These are phyloP conservation scores for Tetrahymena borealis DNA, from an alignment of 73 alveolate genomes.

Conservation along the genomic window DNA sequence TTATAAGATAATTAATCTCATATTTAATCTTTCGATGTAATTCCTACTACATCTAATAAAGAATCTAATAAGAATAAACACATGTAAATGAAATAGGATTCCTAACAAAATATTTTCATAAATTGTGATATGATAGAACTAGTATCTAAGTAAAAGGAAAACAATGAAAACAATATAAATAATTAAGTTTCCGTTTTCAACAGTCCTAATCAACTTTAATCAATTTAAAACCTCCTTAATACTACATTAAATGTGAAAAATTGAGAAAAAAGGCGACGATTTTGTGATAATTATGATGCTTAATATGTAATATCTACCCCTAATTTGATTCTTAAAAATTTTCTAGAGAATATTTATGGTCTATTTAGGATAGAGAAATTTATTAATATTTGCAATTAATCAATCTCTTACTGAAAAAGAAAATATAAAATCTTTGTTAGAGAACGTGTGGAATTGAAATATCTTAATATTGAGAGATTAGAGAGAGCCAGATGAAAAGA, in stretches of 20 bases:
- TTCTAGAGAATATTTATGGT: no score
- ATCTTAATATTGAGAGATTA: not conserved
- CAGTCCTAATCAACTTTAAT: not conserved
- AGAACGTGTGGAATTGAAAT: not conserved
- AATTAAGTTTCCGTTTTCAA: not conserved
- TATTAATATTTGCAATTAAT: no score
- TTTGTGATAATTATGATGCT: no score
- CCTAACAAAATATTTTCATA: not conserved
- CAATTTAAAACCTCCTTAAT: not conserved
- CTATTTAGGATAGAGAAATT: no score
- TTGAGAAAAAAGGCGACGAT: no score
- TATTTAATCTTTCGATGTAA: not conserved
- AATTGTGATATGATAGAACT: not conserved
- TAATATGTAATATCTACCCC: no score
- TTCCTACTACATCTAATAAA: not conserved
- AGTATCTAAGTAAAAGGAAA: not conserved
- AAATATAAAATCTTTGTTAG: no score
- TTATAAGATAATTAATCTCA: not conserved
- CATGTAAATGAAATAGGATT: not conserved
- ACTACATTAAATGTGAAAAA: not conserved
- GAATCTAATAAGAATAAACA: not conserved
- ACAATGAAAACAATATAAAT: not conserved
- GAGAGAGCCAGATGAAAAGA: not conserved
- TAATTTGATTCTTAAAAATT: no score
- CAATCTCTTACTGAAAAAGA: no score